Base-by-base conservation (phyloP, 1,284 basidiomycete genomes). In the Termitomyces sp. region DNA sequence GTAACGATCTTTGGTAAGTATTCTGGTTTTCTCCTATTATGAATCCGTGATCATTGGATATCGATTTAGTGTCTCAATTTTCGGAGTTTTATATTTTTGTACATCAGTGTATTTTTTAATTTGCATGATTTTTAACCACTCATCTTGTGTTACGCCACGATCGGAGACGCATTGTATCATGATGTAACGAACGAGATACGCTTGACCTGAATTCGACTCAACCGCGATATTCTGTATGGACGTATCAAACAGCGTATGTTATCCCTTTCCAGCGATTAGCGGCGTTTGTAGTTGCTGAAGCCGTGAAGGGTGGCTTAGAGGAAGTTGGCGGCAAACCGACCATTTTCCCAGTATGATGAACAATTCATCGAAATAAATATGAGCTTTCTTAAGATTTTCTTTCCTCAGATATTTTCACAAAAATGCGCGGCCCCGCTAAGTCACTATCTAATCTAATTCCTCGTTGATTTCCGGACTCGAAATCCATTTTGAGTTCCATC, bases 391-490 rank as follows among this genome's bases (percentile, higher is more conserved):
- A 88, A 85, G 70, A 83, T 95, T 62, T 73, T 5, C 86, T 96
- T 54, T 68, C 88, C 1, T 71, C 82, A 12, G 88, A 92, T 28
- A 73, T 97, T 55, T 77, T 96, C 56, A 68, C 68, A 54, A 83
- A 86, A 73, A 83, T 97, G 83, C 72, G 87, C 72, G 93, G 90
- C 0, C 83, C 86, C 8, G 64, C 84, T 34, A 88, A n/a, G n/a
- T n/a, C n/a, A n/a, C n/a, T n/a, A n/a, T n/a, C n/a, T n/a, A n/a
- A n/a, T n/a, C n/a, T n/a, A n/a, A n/a, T n/a, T n/a, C n/a, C n/a
- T n/a, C n/a, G 13, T n/a, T 40, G 28, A 10, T 28, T 64, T 62
- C 45, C 57, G 0, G 64, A 30, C 13, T 40, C 15, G 8, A 41
- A 26, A 15, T 63, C 28, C 4, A 47, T 33, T 15, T 36, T 19